Evolutionary conservation across 441 rosid genomes (phyloP).

Genomic region (Erodium trifolium): DNA sequence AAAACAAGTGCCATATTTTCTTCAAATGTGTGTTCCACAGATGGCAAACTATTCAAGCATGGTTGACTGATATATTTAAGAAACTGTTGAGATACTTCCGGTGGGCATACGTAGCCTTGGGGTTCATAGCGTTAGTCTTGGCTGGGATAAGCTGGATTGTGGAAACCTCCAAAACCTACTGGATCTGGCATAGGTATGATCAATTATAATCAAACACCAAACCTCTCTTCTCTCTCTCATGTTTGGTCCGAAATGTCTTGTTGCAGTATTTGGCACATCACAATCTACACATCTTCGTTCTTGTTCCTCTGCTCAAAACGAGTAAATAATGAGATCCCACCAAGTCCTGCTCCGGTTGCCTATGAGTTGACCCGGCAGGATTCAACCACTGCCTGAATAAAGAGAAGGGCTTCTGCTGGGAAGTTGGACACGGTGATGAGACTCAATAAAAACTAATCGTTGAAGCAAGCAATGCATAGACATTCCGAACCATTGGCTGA

Average conservation of each 20-base stretch:
- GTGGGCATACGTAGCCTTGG: slow-evolving; percentile 63
- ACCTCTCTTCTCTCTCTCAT: slow-evolving; percentile 6
- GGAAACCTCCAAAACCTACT: slow-evolving; percentile 78
- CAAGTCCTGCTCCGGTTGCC: slow-evolving; percentile 21
- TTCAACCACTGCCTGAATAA: slow-evolving; percentile 45
- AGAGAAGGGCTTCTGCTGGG: slow-evolving; percentile 11
- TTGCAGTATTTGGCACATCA: slow-evolving; percentile 82
- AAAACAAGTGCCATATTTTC: neutral
- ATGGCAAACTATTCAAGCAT: slow-evolving; percentile 38
- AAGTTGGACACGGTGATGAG: neutral
- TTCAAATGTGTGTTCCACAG: slow-evolving; percentile 20
- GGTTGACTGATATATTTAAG: slow-evolving; percentile 54
- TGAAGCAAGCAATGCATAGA: too few relatives aligned
- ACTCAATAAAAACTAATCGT: neutral
- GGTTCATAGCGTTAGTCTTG: slow-evolving; percentile 54
- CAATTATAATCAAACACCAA: neutral
- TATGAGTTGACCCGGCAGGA: slow-evolving; percentile 64
- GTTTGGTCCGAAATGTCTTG: slow-evolving; percentile 14
- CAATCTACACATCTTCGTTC: slow-evolving; percentile 80
- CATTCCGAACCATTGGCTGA: too few relatives aligned
- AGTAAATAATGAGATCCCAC: slow-evolving; percentile 29
- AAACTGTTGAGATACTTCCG: slow-evolving; percentile 50
- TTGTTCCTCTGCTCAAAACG: slow-evolving; percentile 95
- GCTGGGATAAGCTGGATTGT: slow-evolving; percentile 84
- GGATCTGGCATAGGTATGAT: slow-evolving; percentile 96